These are phyloP conservation scores for Recurvomyces mirabilis DNA, from an alignment of 495 filamentous ascomycete species.

Conservation along the genomic window DNA sequence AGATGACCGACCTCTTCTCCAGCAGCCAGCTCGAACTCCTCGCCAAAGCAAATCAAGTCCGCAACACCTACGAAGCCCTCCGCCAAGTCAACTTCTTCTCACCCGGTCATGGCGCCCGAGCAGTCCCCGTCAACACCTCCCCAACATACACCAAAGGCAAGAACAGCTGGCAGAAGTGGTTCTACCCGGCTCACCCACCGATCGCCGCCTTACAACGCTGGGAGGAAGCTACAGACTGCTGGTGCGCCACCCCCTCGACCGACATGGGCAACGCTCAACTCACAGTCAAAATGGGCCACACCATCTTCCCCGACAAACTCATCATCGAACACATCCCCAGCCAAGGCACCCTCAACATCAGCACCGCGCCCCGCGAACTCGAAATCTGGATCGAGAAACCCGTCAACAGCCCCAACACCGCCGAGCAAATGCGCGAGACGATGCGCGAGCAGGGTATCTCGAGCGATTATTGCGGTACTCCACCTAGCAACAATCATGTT, in stretches of 20 bases:
- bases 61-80: conserved; percentile 18
- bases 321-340: conserved; percentile 53
- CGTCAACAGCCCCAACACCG: neutral
- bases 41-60: conserved; percentile 19
- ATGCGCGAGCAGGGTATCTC: conserved; percentile 13
- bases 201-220: conserved; percentile 43
- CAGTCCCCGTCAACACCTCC: conserved; percentile 26
- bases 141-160: conserved; percentile 12
- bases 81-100: conserved; percentile 29
- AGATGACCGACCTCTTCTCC: neutral
- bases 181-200: conserved; percentile 14
- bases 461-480: neutral
- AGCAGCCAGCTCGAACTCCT: conserved; percentile 9
- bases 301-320: conserved; percentile 44
- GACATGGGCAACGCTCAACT: conserved; percentile 32
- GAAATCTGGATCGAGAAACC: conserved; percentile 47
- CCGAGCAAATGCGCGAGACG: conserved; percentile 1
- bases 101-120: conserved; percentile 22
- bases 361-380: conserved; percentile 45
- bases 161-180: neutral
- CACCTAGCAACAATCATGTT: conserved; percentile 30
- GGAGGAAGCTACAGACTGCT: conserved; percentile 55
- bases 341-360: conserved; percentile 41
- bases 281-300: conserved; percentile 35
- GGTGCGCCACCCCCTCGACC: conserved; percentile 40